Evolutionary conservation across 2,329 filamentous ascomycete species (phyloP).

Genomic region (Cladosporium phlei): DNA sequence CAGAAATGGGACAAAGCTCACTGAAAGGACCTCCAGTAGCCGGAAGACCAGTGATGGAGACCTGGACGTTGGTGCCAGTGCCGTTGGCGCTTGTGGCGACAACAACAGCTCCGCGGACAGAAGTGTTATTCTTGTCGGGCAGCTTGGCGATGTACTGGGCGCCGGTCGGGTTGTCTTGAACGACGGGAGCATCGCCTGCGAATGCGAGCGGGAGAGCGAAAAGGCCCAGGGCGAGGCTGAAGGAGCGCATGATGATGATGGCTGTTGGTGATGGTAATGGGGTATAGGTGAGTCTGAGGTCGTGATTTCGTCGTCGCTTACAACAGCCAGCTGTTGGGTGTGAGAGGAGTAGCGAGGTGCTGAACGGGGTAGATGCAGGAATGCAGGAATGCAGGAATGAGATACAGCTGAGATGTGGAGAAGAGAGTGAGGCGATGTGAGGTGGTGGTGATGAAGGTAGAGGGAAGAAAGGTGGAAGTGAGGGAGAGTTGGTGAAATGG

Average conservation of each 20-base stretch:
- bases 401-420: too few relatives aligned
- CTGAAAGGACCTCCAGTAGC: constrained; percentile 41
- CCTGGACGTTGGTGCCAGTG: constrained; percentile 37
- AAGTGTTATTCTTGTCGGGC: constrained; percentile 30
- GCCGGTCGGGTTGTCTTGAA: constrained; percentile 36
- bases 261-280: too few relatives aligned
- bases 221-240: neutral
- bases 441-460: neutral
- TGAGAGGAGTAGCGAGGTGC: too few relatives aligned
- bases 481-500: neutral
- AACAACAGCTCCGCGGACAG: constrained; percentile 34
- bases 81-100: constrained; percentile 32
- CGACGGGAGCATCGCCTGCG: constrained; percentile 28
- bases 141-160: constrained; percentile 37
- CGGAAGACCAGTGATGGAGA: constrained; percentile 40
- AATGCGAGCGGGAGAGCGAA: constrained; percentile 2
- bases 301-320: too few relatives aligned
- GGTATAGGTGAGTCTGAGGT: too few relatives aligned
- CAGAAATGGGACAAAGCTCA: constrained; percentile 20
- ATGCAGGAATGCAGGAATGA: too few relatives aligned
- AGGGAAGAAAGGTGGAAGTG: neutral
- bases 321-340: too few relatives aligned
- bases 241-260: constrained; percentile 1
- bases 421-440: too few relatives aligned
- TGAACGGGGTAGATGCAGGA: too few relatives aligned